Percentiles rank a stretch among this genome's conserved stretches.
Evolutionary conservation across 768 basidiomycete species (phyloP).

Genomic region (Panellus pusillus): DNA sequence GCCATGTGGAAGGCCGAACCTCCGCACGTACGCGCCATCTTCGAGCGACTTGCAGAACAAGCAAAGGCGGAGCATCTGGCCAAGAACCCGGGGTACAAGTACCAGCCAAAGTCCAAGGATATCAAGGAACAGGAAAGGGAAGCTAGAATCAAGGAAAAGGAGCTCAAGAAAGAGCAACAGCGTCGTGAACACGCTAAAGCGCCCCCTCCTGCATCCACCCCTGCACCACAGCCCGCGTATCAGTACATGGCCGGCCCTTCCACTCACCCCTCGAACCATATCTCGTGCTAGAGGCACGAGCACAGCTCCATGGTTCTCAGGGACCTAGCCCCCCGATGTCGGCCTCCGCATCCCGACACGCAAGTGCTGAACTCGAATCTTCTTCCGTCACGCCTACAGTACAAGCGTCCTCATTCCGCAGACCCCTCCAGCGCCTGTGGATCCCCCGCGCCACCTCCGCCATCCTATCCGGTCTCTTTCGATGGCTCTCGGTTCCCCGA

Average conservation of each 20-base stretch:
- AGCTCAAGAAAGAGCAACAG: constrained; percentile 28
- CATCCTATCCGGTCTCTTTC: constrained; percentile 5
- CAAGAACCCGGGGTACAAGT: constrained; percentile 58
- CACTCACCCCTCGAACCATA: constrained; percentile 23
- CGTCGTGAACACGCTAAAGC: constrained; percentile 24
- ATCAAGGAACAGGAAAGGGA: constrained; percentile 43
- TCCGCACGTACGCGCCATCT: constrained; percentile 45
- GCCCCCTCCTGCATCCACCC: constrained; percentile 14
- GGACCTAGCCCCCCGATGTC: constrained; percentile 58
- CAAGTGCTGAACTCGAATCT: constrained; percentile 14
- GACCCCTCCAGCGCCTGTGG: constrained; percentile 16
- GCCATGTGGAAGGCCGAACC: constrained; percentile 62
- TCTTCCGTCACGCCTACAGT: constrained; percentile 8
- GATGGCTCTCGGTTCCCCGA: constrained; percentile 11
- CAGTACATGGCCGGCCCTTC: constrained; percentile 13
- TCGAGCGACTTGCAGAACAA: constrained; percentile 53
- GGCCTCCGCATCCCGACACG: constrained; percentile 42
- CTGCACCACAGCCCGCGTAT: constrained; percentile 21
- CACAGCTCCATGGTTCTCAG: constrained; percentile 33
- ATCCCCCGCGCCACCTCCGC: constrained; percentile 14
- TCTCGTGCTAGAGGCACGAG: background rate
- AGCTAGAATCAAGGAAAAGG: constrained; percentile 41
- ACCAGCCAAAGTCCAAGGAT: constrained; percentile 55
- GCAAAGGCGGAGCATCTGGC: constrained; percentile 52
- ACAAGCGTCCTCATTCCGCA: constrained; percentile 17